Conservation (phyloP, 257 asterid species). For the Henckelia pumila region DNA sequence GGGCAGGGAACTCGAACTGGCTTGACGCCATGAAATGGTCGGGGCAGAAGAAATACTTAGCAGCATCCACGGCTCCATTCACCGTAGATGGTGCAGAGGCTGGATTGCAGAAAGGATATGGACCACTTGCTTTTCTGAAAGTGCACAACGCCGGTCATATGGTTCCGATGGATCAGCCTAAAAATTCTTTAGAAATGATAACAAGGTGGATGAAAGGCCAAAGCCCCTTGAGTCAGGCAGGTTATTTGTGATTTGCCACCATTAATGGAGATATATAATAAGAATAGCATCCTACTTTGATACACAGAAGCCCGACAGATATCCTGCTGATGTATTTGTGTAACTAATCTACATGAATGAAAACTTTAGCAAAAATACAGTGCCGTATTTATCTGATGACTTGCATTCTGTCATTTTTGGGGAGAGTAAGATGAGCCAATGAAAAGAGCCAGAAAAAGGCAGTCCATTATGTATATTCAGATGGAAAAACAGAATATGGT, state of each 20-base stretch:
- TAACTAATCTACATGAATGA: background rate
- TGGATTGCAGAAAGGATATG: slow-evolving; percentile 45
- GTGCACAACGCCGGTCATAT: slow-evolving; percentile 67
- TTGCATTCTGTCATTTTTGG: too few species aligned
- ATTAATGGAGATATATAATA: background rate
- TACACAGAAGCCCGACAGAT: background rate
- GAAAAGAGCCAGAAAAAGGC: too few species aligned
- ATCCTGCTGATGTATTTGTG: background rate
- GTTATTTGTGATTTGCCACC: background rate
- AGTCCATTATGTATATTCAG: too few species aligned
- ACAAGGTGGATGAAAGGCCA: slow-evolving; percentile 58
- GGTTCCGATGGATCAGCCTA: slow-evolving; percentile 87
- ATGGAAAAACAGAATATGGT: too few species aligned
- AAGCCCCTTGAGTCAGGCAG: slow-evolving; percentile 20
- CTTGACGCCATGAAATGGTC: slow-evolving; percentile 79
- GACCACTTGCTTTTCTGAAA: slow-evolving; percentile 59
- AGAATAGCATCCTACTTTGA: background rate
- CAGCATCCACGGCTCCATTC: slow-evolving; percentile 44
- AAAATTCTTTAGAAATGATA: slow-evolving; percentile 60
- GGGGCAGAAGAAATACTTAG: slow-evolving; percentile 47
- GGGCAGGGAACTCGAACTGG: too few species aligned
- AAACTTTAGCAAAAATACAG: background rate
- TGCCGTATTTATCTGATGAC: background rate
- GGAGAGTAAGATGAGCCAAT: too few species aligned
- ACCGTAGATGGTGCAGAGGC: slow-evolving; percentile 54